Conservation (phyloP, 768 basidiomycete species). For the Mycena kentingensis region DNA sequence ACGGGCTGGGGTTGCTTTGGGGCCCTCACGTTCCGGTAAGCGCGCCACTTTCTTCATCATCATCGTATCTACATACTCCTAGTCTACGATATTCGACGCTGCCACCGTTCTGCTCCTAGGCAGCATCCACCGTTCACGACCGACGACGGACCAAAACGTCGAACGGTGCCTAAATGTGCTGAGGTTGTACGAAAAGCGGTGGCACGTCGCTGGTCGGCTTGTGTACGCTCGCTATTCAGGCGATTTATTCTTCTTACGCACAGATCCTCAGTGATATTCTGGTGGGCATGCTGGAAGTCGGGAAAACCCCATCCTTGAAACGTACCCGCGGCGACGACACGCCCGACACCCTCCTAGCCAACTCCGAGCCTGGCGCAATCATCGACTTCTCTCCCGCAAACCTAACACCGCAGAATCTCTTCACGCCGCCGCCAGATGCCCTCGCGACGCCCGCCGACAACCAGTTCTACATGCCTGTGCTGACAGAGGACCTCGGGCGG, state of each 20-base stretch:
- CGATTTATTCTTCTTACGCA: neutral
- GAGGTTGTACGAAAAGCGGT: constrained; percentile 16
- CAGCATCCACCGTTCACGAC: constrained; percentile 13
- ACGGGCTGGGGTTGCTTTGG: constrained; percentile 27
- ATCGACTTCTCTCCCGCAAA: neutral
- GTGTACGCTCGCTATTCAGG: neutral
- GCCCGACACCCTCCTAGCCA: neutral
- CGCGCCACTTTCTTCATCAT: neutral
- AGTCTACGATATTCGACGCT: constrained; percentile 14
- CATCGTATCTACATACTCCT: neutral
- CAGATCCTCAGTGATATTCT: constrained; percentile 12
- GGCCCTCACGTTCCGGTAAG: constrained; percentile 14
- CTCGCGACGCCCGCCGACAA: constrained; percentile 10
- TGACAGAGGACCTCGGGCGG: constrained; percentile 13
- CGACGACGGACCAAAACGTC: constrained; percentile 14
- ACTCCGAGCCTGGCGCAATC: neutral
- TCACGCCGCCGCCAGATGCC: neutral
- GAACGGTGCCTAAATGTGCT: constrained; percentile 14
- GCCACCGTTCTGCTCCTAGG: constrained; percentile 14
- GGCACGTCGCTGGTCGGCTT: constrained; percentile 16
- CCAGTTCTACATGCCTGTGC: constrained; percentile 15
- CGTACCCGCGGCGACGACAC: constrained; percentile 8
- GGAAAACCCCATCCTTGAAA: constrained; percentile 10
- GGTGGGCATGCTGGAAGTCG: constrained; percentile 8
- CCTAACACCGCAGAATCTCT: neutral